Evolutionary conservation across 495 filamentous ascomycete species (phyloP), one percentile per base, ranked within the genome.

Genomic region (Penicilliopsis zonata): DNA sequence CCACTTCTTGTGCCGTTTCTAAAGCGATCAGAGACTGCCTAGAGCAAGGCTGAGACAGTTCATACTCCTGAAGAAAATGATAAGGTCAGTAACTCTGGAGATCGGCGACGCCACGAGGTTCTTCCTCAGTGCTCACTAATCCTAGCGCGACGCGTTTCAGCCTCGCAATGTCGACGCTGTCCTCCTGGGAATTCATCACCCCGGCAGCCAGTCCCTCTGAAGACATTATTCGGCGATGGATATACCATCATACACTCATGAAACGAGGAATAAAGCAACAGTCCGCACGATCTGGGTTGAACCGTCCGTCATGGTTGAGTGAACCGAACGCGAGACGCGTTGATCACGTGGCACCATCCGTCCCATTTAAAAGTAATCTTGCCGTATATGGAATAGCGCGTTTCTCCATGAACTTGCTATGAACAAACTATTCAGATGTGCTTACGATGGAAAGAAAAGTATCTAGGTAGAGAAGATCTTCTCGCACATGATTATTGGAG

Each of bases 91-190:
- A 5, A 44, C 45, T 48, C 52, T 52, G 38, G 38, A 41, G 45
- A 34, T 36, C 43, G 45, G 31, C 38, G 29, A 46, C 38, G 41
- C 49, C 46, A 49, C 44, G 53, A 36, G 31, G 37, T 16, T 9
- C n/a, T 16, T 5, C 5, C 13, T 41, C 34, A 40, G 47, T 36
- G 55, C 61, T 51, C 50, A 64, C 61, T 47, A 53, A 40, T 22
- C 62, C 58, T 40, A 71, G 46, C 49, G 64, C 63, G 50, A 61
- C 57, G 43, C 57, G 62, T 60, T 67, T 63, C 37, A 70, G 35
- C 31, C 53, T 52, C 26, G 52, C 59, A 19, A 71, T 61, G 33
- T 71, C 65, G 33, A 68, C 48, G 29, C 66, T 65, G 37, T 71
- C 59, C 3, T 50, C 45, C 35, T 67, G 59, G 15, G 55, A 61